These are phyloP conservation scores for Saccharomycopsis sp. DNA, from an alignment of 805 yeast species.

Conservation along the genomic window DNA sequence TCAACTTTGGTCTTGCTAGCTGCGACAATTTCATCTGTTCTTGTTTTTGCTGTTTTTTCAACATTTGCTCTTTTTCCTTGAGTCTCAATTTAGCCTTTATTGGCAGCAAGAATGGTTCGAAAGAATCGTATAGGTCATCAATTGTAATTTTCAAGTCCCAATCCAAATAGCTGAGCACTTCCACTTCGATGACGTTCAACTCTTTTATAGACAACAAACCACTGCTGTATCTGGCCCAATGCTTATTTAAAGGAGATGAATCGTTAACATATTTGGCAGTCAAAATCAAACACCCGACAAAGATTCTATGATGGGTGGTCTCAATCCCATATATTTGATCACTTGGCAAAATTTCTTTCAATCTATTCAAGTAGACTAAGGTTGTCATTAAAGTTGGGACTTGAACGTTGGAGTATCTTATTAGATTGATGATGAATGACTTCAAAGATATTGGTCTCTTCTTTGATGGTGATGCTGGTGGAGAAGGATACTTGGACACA, in stretches of 20 bases:
- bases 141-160: conserved; percentile 67
- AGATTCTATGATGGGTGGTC: conserved; percentile 73
- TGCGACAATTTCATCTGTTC: conserved; percentile 10
- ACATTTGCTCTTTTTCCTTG: conserved; percentile 12
- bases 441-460: conserved; percentile 51
- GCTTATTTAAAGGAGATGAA: conserved; percentile 67
- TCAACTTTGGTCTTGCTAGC: conserved; percentile 17
- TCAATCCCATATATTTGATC: conserved; percentile 69
- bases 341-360: conserved; percentile 54
- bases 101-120: conserved; percentile 68
- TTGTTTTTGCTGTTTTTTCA: conserved; percentile 13
- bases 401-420: conserved; percentile 71
- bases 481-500: conserved; percentile 25
- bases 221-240: conserved; percentile 76
- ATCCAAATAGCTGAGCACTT: conserved; percentile 56
- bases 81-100: conserved; percentile 47
- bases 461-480: conserved; percentile 15
- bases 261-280: conserved; percentile 74
- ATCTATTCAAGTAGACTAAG: conserved; percentile 56
- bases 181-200: conserved; percentile 76
- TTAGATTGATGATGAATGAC: conserved; percentile 66
- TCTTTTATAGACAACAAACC: conserved; percentile 63
- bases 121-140: conserved; percentile 57
- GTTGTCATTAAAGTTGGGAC: conserved; percentile 74
- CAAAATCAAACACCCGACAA: conserved; percentile 65